Evolutionary conservation across 2,329 filamentous ascomycete genomes (phyloP).

Genomic region (Diplodia mutila): DNA sequence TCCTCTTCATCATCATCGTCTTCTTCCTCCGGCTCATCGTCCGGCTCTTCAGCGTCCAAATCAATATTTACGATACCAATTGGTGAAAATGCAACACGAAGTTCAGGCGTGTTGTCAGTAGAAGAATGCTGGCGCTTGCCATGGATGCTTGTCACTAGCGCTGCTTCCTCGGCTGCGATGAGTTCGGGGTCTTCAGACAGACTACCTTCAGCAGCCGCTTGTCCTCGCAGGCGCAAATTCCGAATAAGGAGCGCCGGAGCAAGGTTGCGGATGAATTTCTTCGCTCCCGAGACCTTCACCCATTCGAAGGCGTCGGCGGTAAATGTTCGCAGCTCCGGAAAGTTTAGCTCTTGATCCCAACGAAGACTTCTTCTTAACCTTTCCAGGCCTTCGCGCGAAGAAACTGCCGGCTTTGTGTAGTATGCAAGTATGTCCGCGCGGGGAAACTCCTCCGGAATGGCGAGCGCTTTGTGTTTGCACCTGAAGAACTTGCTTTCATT

Average conservation of each 20-base stretch:
- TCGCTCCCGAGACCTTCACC: slow-evolving; percentile 75
- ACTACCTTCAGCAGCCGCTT: slow-evolving; percentile 21
- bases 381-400: slow-evolving; percentile 60
- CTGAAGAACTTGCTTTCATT: slow-evolving; percentile 84
- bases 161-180: slow-evolving; percentile 52
- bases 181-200: slow-evolving; percentile 39
- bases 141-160: slow-evolving; percentile 68
- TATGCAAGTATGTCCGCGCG: slow-evolving; percentile 77
- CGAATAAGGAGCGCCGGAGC: slow-evolving; percentile 74
- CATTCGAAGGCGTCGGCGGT: slow-evolving; percentile 83
- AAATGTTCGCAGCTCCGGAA: slow-evolving; percentile 71
- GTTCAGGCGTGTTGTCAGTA: slow-evolving; percentile 74
- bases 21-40: slow-evolving; percentile 59
- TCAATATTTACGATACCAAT: slow-evolving; percentile 77
- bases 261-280: slow-evolving; percentile 81
- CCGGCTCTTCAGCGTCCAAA: slow-evolving; percentile 71
- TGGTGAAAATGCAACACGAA: slow-evolving; percentile 79
- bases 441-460: slow-evolving; percentile 81
- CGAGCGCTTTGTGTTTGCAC: slow-evolving; percentile 71
- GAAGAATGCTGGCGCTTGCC: slow-evolving; percentile 70
- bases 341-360: slow-evolving; percentile 68
- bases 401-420: slow-evolving; percentile 87
- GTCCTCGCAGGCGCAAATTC: slow-evolving; percentile 52
- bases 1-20: slow-evolving; percentile 32
- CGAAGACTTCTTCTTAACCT: slow-evolving; percentile 57